Percentiles rank a stretch among this genome's conserved stretches.
Conservation (phyloP, 106 monocot species). For the Alisma plantagoaquatica region DNA sequence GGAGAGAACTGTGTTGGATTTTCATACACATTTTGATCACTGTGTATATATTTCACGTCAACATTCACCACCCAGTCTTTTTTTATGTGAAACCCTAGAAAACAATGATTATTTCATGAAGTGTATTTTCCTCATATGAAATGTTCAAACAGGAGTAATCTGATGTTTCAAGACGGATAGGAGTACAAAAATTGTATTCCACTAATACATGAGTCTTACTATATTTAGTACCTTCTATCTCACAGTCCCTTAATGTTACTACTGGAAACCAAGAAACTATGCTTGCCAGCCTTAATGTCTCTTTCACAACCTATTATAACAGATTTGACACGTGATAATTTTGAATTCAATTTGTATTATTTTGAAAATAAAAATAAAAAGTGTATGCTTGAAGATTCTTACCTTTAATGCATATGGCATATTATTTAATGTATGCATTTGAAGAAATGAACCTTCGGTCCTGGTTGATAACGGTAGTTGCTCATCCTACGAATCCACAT, state of each 20-base stretch:
- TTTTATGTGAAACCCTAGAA: conserved; percentile 49
- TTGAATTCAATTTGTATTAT: not conserved
- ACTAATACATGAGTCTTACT: too few relatives aligned
- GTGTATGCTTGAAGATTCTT: not conserved
- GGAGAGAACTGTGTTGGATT: conserved; percentile 53
- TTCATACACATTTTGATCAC: conserved; percentile 32
- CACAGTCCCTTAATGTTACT: conserved; percentile 54
- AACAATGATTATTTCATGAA: too few relatives aligned
- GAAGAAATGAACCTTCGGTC: conserved; percentile 8
- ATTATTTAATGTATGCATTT: conserved; percentile 32
- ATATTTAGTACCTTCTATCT: conserved; percentile 64
- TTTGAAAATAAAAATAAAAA: not conserved
- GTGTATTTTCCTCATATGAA: too few relatives aligned
- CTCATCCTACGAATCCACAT: conserved; percentile 23
- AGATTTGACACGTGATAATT: not conserved
- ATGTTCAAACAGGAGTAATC: too few relatives aligned
- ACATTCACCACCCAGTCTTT: conserved; percentile 85
- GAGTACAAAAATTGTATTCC: too few relatives aligned
- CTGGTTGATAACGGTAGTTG: conserved; percentile 19
- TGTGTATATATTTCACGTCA: conserved; percentile 62
- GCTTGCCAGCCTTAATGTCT: conserved; percentile 68
- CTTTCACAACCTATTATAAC: conserved; percentile 53
- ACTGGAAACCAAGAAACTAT: conserved; percentile 87
- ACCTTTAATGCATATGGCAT: conserved; percentile 71
- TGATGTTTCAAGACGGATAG: too few relatives aligned